Conservation (phyloP, 305 asterid species). For the Petunia hybrid region DNA sequence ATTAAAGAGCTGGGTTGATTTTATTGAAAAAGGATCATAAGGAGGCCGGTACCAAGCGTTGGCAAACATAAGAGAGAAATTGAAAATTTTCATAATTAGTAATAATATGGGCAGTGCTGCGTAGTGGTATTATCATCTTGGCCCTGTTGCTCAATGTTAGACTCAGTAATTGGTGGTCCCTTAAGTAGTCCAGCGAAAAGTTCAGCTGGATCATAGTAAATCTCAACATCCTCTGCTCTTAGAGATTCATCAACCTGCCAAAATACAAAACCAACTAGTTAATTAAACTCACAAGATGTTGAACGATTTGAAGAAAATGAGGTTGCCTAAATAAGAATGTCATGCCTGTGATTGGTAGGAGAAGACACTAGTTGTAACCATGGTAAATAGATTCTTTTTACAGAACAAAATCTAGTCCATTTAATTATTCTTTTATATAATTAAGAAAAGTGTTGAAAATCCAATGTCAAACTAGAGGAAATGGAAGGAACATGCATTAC, state of each 20-base stretch:
- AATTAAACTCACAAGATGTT: neutral
- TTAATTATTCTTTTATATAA: too few species aligned
- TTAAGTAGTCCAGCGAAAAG: conserved; percentile 69
- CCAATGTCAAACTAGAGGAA: neutral
- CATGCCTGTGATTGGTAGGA: too few species aligned
- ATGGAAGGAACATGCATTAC: neutral
- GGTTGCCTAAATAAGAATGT: too few species aligned
- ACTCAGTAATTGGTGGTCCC: conserved; percentile 42
- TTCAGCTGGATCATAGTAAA: conserved; percentile 79
- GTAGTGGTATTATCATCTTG: neutral
- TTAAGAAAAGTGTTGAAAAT: neutral
- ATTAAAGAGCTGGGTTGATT: neutral
- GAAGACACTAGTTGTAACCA: too few species aligned
- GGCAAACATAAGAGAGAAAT: neutral
- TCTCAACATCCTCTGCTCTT: conserved; percentile 82
- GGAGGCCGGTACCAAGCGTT: neutral
- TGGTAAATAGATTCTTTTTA: too few species aligned
- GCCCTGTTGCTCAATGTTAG: conserved; percentile 28
- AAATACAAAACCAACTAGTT: neutral
- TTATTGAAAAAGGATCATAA: neutral
- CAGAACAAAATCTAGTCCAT: too few species aligned
- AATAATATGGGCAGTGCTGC: neutral
- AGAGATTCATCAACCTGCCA: conserved; percentile 72
- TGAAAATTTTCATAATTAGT: neutral
- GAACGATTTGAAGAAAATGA: too few species aligned